Conservation (phyloP, 345 rosid genomes). For the Gossypium ekmanianum region DNA sequence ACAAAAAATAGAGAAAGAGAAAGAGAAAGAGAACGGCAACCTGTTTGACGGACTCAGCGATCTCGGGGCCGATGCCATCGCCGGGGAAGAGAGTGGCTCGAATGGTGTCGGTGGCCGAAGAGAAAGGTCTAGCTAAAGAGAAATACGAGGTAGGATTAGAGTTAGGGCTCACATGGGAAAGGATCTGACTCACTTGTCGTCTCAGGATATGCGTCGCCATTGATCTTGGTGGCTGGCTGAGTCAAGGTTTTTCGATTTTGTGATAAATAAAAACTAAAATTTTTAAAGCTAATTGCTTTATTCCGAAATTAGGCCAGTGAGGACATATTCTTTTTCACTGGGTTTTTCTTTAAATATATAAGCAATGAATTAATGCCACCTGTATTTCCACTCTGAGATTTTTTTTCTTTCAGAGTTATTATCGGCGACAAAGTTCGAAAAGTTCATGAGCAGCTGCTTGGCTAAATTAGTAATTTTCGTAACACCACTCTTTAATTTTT, state of each 20-base stretch:
- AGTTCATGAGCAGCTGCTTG: background rate
- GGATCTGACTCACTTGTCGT: slow-evolving; percentile 48
- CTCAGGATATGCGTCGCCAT: slow-evolving; percentile 48
- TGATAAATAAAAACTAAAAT: background rate
- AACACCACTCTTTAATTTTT: too few relatives aligned
- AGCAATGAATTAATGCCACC: background rate
- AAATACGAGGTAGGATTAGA: slow-evolving; percentile 20
- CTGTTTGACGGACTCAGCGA: slow-evolving; percentile 93
- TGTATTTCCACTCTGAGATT: background rate
- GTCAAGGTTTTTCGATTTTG: slow-evolving; percentile 16
- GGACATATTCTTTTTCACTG: background rate
- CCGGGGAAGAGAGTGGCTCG: slow-evolving; percentile 95
- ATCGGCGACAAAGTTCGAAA: background rate
- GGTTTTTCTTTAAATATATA: too few relatives aligned
- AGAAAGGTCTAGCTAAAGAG: slow-evolving; percentile 51
- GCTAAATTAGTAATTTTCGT: background rate
- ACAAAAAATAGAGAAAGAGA: background rate
- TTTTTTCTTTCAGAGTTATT: background rate
- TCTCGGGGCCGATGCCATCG: slow-evolving; percentile 99
- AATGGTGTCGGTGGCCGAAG: slow-evolving; percentile 51
- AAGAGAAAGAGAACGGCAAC: slow-evolving; percentile 22
- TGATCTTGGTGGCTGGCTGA: background rate
- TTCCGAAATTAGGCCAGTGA: background rate
- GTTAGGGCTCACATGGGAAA: slow-evolving; percentile 30
- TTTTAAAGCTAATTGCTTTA: slow-evolving; percentile 12